Conservation (phyloP, 2,329 filamentous ascomycete genomes). For the Penicillium nordicum region DNA sequence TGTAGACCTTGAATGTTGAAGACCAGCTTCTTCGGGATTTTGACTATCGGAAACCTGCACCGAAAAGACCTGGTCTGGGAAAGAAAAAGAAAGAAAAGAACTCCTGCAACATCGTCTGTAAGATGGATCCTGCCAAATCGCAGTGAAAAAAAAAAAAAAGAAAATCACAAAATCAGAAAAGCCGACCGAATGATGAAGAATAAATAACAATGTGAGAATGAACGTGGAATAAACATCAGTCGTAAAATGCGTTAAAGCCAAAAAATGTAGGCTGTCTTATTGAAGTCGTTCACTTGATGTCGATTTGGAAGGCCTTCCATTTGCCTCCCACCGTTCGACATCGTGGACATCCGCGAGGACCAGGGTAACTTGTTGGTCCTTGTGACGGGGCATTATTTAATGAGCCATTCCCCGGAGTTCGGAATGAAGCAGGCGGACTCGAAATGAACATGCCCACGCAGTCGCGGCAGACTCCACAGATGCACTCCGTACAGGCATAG, state of each 20-base stretch:
- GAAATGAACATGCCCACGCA: slow-evolving; percentile 61
- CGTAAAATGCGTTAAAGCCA: slow-evolving; percentile 32
- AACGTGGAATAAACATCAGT: slow-evolving; percentile 26
- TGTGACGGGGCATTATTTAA: slow-evolving; percentile 17
- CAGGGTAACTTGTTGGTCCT: slow-evolving; percentile 38
- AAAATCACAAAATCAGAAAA: background rate
- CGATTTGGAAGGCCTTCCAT: slow-evolving; percentile 49
- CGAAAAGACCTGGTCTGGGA: slow-evolving; percentile 7
- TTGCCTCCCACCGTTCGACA: slow-evolving; percentile 46
- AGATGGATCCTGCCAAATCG: slow-evolving; percentile 8
- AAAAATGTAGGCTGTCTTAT: slow-evolving; percentile 6
- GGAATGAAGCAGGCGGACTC: slow-evolving; percentile 40
- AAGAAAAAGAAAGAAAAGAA: slow-evolving; percentile 1
- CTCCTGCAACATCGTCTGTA: slow-evolving; percentile 10
- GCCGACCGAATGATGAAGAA: background rate
- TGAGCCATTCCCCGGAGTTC: slow-evolving; percentile 30
- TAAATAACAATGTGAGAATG: slow-evolving; percentile 13
- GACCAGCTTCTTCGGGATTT: slow-evolving; percentile 27
- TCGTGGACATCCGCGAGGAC: slow-evolving; percentile 44
- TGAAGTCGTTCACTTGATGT: slow-evolving; percentile 39
- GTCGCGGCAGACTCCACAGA: slow-evolving; percentile 83
- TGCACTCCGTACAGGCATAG: slow-evolving; percentile 93
- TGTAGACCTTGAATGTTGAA: slow-evolving; percentile 14
- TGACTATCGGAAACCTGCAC: slow-evolving; percentile 21
- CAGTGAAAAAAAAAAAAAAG: background rate